Conservation (phyloP, 495 filamentous ascomycete species). For the Hypoxylon fuscum region DNA sequence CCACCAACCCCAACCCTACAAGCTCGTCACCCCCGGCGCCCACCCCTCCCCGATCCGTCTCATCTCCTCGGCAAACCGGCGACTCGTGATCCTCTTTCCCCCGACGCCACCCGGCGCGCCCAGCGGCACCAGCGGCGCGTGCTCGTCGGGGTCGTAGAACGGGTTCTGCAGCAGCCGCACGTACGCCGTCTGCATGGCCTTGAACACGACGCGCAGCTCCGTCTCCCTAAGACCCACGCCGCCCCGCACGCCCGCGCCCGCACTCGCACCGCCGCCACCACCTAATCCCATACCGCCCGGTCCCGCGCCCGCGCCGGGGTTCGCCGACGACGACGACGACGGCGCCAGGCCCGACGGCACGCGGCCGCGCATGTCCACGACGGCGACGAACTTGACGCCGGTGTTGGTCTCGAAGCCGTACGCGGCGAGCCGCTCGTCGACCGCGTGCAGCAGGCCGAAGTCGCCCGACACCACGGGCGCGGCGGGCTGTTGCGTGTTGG, state of each 20-base stretch:
- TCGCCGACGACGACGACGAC: too few relatives aligned
- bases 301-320: too few relatives aligned
- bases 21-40: slow-evolving; percentile 62
- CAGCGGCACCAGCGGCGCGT: slow-evolving; percentile 58
- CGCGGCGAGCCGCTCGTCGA: slow-evolving; percentile 89
- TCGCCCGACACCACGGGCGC: slow-evolving; percentile 71
- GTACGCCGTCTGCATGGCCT: slow-evolving; percentile 89
- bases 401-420: slow-evolving; percentile 99
- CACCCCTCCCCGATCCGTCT: slow-evolving; percentile 80
- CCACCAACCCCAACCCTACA: slow-evolving; percentile 33
- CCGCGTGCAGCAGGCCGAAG: slow-evolving; percentile 86
- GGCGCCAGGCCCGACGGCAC: slow-evolving; percentile 45
- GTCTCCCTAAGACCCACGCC: slow-evolving; percentile 62
- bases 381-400: slow-evolving; percentile 84
- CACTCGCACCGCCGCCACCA: slow-evolving; percentile 27
- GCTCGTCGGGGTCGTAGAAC: slow-evolving; percentile 91
- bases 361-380: slow-evolving; percentile 84
- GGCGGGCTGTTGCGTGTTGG: slow-evolving; percentile 28
- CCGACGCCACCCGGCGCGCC: slow-evolving; percentile 57
- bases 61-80: slow-evolving; percentile 82
- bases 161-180: slow-evolving; percentile 90
- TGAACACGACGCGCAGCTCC: slow-evolving; percentile 87
- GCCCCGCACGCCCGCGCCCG: slow-evolving; percentile 17
- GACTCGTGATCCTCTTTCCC: slow-evolving; percentile 77
- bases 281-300: too few relatives aligned